Conservation (phyloP, 1,284 basidiomycete species). For the Thecaphora thlaspeos region DNA sequence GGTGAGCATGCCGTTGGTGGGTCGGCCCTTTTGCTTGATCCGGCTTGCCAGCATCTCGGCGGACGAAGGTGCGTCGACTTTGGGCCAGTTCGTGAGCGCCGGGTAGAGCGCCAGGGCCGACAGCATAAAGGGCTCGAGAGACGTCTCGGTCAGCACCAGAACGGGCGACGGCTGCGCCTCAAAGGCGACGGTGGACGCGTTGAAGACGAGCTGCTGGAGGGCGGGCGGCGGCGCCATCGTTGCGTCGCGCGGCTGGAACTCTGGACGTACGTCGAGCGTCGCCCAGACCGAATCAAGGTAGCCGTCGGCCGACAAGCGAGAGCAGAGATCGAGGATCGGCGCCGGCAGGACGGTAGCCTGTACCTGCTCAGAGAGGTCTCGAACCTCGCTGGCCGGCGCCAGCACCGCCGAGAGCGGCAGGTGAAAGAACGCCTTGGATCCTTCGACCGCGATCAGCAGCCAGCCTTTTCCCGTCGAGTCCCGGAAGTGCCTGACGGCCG, state of each 20-base stretch:
- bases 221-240: not conserved
- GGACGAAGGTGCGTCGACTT: constrained; percentile 34
- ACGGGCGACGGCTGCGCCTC: not conserved
- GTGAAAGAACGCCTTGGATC: constrained; percentile 43
- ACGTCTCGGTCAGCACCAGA: not conserved
- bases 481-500: constrained; percentile 24
- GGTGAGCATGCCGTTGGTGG: constrained; percentile 20
- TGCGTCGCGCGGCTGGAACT: constrained; percentile 10
- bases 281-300: constrained; percentile 8
- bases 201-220: not conserved
- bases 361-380: constrained; percentile 21
- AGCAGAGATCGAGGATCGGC: constrained; percentile 34
- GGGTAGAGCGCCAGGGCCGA: constrained; percentile 32
- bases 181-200: not conserved
- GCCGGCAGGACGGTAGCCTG: constrained; percentile 16
- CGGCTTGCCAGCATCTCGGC: constrained; percentile 39
- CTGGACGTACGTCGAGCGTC: constrained; percentile 27
- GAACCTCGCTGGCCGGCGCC: constrained; percentile 7
- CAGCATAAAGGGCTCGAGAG: not conserved
- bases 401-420: constrained; percentile 23
- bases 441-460: constrained; percentile 42
- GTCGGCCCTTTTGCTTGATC: constrained; percentile 21
- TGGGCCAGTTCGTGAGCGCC: constrained; percentile 45
- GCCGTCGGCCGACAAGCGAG: not conserved
- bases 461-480: constrained; percentile 14